A percentile compares a stretch with the other conserved stretches of the same genome.
Evolutionary conservation across 495 filamentous ascomycete species (phyloP).

Genomic region (Elasticomyces elasticus): DNA sequence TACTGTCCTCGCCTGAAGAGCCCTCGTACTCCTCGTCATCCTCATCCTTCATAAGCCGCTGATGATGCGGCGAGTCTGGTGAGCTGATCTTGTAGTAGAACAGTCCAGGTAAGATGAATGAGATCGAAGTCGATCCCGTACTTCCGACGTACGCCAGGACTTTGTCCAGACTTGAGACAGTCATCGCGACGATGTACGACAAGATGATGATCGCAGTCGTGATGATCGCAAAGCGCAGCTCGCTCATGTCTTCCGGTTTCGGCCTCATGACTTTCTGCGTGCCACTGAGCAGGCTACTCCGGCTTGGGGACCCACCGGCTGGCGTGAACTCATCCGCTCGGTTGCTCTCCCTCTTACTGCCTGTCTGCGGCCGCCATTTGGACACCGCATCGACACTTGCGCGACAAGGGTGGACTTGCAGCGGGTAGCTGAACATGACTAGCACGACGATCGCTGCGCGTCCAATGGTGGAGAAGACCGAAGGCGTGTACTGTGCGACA

Average conservation of each 20-base stretch:
- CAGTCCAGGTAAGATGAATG: slow-evolving; percentile 87
- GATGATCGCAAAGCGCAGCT: slow-evolving; percentile 79
- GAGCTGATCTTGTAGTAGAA: slow-evolving; percentile 97
- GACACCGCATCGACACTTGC: slow-evolving; percentile 86
- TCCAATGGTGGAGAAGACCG: slow-evolving; percentile 77
- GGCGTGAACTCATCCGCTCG: slow-evolving; percentile 16
- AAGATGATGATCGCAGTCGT: slow-evolving; percentile 75
- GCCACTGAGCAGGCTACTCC: not conserved
- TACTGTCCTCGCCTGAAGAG: slow-evolving; percentile 3
- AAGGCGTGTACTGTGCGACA: slow-evolving; percentile 76
- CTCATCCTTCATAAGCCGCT: slow-evolving; percentile 78
- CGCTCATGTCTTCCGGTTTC: slow-evolving; percentile 54
- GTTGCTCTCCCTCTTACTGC: slow-evolving; percentile 11
- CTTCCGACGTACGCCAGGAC: slow-evolving; percentile 92
- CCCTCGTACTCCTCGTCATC: slow-evolving; percentile 29
- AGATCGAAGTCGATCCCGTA: slow-evolving; percentile 87
- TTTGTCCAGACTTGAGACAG: slow-evolving; percentile 76
- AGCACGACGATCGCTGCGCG: slow-evolving; percentile 92
- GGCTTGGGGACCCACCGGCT: slow-evolving; percentile 27
- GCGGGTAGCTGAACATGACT: slow-evolving; percentile 92
- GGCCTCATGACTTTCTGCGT: slow-evolving; percentile 9
- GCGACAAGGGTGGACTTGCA: slow-evolving; percentile 90
- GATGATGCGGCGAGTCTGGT: slow-evolving; percentile 73
- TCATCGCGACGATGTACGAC: slow-evolving; percentile 80
- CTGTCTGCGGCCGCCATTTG: slow-evolving; percentile 67